Percentiles rank a stretch among this genome's conserved stretches.
These are phyloP conservation scores for Pythium oligandrum DNA, from an alignment of 352 stramenopile species.

Conservation along the genomic window DNA sequence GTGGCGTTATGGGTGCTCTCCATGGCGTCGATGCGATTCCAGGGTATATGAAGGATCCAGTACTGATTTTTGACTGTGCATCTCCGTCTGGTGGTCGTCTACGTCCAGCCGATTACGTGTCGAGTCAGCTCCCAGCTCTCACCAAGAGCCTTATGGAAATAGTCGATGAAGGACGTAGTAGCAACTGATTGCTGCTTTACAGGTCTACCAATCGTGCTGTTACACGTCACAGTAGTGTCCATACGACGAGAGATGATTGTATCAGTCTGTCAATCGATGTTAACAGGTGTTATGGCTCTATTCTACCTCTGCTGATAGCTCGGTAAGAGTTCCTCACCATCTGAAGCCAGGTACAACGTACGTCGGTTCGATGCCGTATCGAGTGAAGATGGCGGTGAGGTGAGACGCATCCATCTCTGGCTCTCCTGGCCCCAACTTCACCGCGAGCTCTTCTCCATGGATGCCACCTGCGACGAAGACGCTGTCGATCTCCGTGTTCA, in stretches of 20 bases:
- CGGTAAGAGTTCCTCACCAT: background rate
- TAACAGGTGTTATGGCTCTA: too few species aligned
- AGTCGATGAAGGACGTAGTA: too few species aligned
- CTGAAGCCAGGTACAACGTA: conserved; percentile 11
- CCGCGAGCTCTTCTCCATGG: conserved; percentile 36
- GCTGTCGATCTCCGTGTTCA: conserved; percentile 40
- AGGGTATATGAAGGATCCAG: conserved; percentile 29
- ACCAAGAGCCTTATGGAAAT: conserved; percentile 19
- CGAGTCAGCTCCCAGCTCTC: conserved; percentile 23
- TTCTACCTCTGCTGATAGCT: too few species aligned
- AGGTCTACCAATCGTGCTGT: too few species aligned
- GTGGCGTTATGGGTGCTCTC: conserved; percentile 39
- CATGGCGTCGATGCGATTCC: conserved; percentile 41
- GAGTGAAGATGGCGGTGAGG: conserved; percentile 4
- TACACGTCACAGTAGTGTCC: too few species aligned
- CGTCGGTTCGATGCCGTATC: conserved; percentile 11
- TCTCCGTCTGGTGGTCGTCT: conserved; percentile 2
- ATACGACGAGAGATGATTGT: too few species aligned
- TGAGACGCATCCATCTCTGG: conserved; percentile 2
- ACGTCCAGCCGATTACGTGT: conserved; percentile 27
- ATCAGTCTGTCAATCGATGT: too few species aligned
- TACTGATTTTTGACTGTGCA: conserved; percentile 36
- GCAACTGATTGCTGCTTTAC: too few species aligned
- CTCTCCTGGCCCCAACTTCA: background rate
- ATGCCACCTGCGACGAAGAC: conserved; percentile 60